Evolutionary conservation across 306 rosid species (phyloP), one percentile per base, ranked within the genome.

Genomic region (Acacia crassicarpa): DNA sequence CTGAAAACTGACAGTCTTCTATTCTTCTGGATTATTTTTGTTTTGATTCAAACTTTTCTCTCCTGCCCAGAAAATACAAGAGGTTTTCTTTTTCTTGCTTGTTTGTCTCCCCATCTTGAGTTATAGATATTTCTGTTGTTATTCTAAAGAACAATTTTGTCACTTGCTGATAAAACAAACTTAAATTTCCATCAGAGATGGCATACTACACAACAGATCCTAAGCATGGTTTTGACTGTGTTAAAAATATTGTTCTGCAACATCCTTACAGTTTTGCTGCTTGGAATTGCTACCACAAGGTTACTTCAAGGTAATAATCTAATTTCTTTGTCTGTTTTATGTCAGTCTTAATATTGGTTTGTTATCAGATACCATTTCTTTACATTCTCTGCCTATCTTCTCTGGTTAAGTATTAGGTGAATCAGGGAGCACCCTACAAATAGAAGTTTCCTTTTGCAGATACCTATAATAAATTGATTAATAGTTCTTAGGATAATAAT

Each of bases 281-380:
- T 84, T 95, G 97, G 99, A 95, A 95, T 83, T 95, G 98, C 91
- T 95, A 95, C 83, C 89, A 92, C 92, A 93, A 91, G 91, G 99
- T 95, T 77, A 91, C 88, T 76, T 91, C 94, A 23, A 90, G 98
- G 97, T 93, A 82, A 16, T 15, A 16, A 23, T 11, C 32, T 23
- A 8, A 63, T 51, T 76, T 70, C 65, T 44, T 41, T 41, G 12
- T 14, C 53, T 14, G 13, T 30, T 2, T 19, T 27, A 62, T 76
- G 25, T 76, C 43, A n/a, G 16, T 65, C 43, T 65, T 32, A 33
- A 74, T 30, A 73, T 51, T 51, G 45, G 44, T 23, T 71, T 44
- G 12, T 62, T 62, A 48, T 61, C 9, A 22, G 75, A 44, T 23
- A 44, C 13, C 12, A 22, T 71, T n/a, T 44, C 56, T 71, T 71